These are phyloP conservation scores for Prunus armeniaca DNA, from an alignment of 306 rosid genomes.

Conservation along the genomic window DNA sequence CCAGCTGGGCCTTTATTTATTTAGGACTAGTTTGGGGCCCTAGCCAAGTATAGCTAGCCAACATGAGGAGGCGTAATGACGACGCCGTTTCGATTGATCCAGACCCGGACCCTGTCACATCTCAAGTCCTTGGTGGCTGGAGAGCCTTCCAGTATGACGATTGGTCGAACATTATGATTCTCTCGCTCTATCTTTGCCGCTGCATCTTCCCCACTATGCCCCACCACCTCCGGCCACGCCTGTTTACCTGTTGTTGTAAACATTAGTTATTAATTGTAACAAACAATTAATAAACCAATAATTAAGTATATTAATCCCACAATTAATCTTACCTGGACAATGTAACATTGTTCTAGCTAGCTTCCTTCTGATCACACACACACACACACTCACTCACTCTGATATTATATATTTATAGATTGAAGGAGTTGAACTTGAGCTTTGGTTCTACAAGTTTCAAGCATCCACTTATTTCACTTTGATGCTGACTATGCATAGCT, in stretches of 20 bases:
- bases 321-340: background rate
- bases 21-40: too few species aligned
- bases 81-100: background rate
- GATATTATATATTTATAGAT: too few species aligned
- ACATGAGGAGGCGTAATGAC: background rate
- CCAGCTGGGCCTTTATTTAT: too few species aligned
- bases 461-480: too few species aligned
- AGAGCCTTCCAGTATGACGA: conserved; percentile 27
- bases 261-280: background rate
- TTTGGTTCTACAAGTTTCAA: background rate
- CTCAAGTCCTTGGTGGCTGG: background rate
- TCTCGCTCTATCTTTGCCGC: conserved; percentile 28
- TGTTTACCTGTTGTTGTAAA: conserved; percentile 20
- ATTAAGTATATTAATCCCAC: background rate
- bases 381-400: too few species aligned
- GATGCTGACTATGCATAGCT: too few species aligned
- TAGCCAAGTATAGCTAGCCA: background rate
- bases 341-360: too few species aligned
- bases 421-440: background rate
- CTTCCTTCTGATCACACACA: too few species aligned
- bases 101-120: conserved; percentile 25
- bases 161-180: conserved; percentile 21
- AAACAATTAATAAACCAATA: background rate
- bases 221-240: conserved; percentile 47
- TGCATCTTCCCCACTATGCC: conserved; percentile 27